Evolutionary conservation across 169 alveolate genomes (phyloP).

Genomic region (Babesia caballi): DNA sequence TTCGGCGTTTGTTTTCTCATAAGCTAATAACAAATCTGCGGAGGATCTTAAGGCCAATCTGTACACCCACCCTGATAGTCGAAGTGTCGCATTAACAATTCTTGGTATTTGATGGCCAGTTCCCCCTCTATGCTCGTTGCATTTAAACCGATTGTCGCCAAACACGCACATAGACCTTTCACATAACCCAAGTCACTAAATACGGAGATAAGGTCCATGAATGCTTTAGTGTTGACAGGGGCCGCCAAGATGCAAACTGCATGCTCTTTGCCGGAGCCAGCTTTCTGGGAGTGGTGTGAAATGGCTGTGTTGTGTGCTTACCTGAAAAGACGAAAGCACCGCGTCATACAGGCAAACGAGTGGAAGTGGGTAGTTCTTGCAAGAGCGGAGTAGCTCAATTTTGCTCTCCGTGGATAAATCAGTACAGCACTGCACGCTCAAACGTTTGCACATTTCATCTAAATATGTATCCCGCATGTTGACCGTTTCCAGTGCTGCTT

Average conservation of each 20-base stretch:
- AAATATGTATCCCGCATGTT: not conserved
- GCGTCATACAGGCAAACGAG: conserved; percentile 20
- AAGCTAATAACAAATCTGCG: not conserved
- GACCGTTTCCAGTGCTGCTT: not conserved
- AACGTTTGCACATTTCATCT: not conserved
- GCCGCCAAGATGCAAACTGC: not conserved
- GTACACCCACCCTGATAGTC: not conserved
- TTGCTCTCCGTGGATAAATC: not conserved
- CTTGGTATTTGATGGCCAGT: conserved; percentile 5
- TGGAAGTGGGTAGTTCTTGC: conserved; percentile 1
- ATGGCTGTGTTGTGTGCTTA: not conserved
- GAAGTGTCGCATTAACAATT: not conserved
- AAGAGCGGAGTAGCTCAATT: conserved; percentile 5
- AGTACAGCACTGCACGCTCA: not conserved
- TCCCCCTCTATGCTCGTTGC: not conserved
- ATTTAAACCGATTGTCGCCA: not conserved
- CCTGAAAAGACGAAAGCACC: conserved; percentile 10
- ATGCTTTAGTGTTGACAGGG: not conserved
- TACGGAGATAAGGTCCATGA: not conserved
- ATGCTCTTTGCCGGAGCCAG: not conserved
- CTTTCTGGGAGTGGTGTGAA: not conserved
- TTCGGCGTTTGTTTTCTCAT: not conserved
- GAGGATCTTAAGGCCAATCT: not conserved
- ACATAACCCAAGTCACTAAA: not conserved
- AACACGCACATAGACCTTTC: not conserved